Evolutionary conservation across 2,329 filamentous ascomycete species (phyloP).

Genomic region (Leptographium lundbergii): DNA sequence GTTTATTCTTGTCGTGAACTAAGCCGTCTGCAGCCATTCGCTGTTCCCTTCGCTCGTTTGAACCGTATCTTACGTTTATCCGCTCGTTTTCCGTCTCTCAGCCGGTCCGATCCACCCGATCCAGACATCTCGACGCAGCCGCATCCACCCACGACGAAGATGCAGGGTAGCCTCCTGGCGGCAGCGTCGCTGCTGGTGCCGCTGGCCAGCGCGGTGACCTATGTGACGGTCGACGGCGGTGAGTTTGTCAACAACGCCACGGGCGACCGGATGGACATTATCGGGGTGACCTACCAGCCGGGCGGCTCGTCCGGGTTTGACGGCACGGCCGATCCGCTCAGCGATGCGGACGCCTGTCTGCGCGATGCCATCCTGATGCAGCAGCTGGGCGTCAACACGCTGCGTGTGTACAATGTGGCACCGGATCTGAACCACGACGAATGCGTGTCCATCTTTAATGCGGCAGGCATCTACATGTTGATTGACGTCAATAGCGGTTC

Average conservation of each 20-base stretch:
- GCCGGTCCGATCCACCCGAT: not conserved
- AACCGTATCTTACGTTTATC: not conserved
- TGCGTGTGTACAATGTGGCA: slow-evolving; percentile 82
- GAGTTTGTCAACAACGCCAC: slow-evolving; percentile 46
- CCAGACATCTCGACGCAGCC: not conserved
- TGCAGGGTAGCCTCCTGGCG: slow-evolving; percentile 34
- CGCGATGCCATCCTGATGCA: slow-evolving; percentile 70
- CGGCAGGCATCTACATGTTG: slow-evolving; percentile 71
- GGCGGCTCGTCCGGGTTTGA: slow-evolving; percentile 51
- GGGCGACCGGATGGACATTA: slow-evolving; percentile 49
- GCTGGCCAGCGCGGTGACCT: slow-evolving; percentile 40
- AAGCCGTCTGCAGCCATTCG: too few relatives aligned
- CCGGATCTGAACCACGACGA: slow-evolving; percentile 55
- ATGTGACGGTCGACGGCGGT: slow-evolving; percentile 41
- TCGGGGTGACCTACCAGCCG: slow-evolving; percentile 54
- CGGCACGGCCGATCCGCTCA: slow-evolving; percentile 51
- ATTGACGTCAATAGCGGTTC: slow-evolving; percentile 65
- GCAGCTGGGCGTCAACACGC: slow-evolving; percentile 65
- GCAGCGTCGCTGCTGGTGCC: slow-evolving; percentile 28
- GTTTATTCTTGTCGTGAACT: not conserved
- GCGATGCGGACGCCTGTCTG: slow-evolving; percentile 61
- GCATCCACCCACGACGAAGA: slow-evolving; percentile 11
- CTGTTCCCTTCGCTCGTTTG: not conserved
- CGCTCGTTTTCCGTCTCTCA: not conserved
- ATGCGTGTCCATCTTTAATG: slow-evolving; percentile 69